Base-by-base conservation (phyloP, 129 eudicot species). In the Chrysanthemum seticuspe region DNA sequence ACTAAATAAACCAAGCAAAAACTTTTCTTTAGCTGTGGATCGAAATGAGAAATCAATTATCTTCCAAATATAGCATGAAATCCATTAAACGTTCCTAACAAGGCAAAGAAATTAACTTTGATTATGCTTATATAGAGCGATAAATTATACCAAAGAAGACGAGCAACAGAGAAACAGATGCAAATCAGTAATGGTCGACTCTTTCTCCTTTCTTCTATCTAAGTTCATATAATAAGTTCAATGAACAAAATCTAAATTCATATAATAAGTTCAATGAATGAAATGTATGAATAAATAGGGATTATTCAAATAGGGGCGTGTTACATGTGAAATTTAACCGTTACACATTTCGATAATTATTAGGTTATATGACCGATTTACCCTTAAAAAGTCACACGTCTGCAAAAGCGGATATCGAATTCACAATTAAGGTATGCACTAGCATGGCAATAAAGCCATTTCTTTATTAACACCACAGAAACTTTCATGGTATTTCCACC, bases 351-450 rank as follows among this genome's bases (percentile, higher is more conserved):
- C 31, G 12, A 9, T 4, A 31, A 10, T 52, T 31, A 53, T 45
- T 36, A 64, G n/a, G 29, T 52, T 3, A 74, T 23, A 68, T 72
- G 78, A 78, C 82, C 34, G 3, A 47, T 49, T 78, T 72, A 68
- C 68, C 74, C 82, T 65, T n/a, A 5, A 56, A 71, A 71, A 3
- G 50, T 52, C 29, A 70, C 15, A 27, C n/a, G 13, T 10, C 18
- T 14, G 2, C 34, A 57, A 23, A 57, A 11, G 23, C 1, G 13
- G 47, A 40, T 40, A 40, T 40, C 47, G 0, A 6, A 7, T 6
- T 1, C 10, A 40, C 47, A 40, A 7, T 21, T 8, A 25, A 34
- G 34, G 50, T 47, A 62, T 27, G 61, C 31, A 58, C 59, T 5
- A 0, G 61, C 69, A 14, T 27, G 65, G 51, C 74, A 40, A 40